Conservation (phyloP, 805 yeast species). For the Metschnikowia amazonensis region DNA sequence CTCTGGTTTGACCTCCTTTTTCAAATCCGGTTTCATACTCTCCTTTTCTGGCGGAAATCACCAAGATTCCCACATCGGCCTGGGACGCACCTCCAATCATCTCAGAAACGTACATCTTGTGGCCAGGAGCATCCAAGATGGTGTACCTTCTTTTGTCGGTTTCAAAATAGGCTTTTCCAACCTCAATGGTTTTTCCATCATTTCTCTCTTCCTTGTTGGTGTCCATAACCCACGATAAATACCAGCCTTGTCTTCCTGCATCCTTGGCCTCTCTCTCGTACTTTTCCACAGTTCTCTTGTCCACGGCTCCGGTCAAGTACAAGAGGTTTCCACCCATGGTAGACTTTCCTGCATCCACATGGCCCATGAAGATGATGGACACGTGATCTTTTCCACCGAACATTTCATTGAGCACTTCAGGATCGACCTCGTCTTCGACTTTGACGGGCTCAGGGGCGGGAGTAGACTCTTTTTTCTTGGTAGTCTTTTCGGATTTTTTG, state of each 20-base stretch:
- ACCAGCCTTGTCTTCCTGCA: conserved; percentile 99
- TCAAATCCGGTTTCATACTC: conserved; percentile 99
- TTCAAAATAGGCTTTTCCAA: conserved; percentile 96
- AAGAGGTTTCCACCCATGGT: conserved; percentile 99
- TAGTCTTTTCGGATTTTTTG: conserved; percentile 15
- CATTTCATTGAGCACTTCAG: conserved; percentile 84
- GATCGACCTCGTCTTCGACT: conserved; percentile 80
- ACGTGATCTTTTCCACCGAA: conserved; percentile 97
- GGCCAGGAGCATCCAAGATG: conserved; percentile 98
- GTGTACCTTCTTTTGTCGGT: conserved; percentile 98
- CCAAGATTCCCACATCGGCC: conserved; percentile 97
- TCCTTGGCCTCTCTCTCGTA: conserved; percentile 98
- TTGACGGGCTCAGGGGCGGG: conserved; percentile 39
- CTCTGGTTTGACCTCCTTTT: conserved; percentile 98
- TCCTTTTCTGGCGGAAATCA: conserved; percentile 97
- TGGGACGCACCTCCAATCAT: conserved; percentile 99
- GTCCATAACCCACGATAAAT: conserved; percentile 98
- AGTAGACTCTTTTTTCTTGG: conserved; percentile 20
- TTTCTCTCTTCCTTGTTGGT: conserved; percentile 98
- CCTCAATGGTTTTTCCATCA: conserved; percentile 99
- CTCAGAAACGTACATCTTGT: conserved; percentile 96
- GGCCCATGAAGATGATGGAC: conserved; percentile 98
- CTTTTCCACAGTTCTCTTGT: conserved; percentile 96
- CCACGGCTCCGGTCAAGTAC: conserved; percentile 93
- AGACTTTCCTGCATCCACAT: conserved; percentile 98